Evolutionary conservation across 148 eudicot species (phyloP), one percentile per base, ranked within the genome.

Genomic region (Pharnaceum exiguum): DNA sequence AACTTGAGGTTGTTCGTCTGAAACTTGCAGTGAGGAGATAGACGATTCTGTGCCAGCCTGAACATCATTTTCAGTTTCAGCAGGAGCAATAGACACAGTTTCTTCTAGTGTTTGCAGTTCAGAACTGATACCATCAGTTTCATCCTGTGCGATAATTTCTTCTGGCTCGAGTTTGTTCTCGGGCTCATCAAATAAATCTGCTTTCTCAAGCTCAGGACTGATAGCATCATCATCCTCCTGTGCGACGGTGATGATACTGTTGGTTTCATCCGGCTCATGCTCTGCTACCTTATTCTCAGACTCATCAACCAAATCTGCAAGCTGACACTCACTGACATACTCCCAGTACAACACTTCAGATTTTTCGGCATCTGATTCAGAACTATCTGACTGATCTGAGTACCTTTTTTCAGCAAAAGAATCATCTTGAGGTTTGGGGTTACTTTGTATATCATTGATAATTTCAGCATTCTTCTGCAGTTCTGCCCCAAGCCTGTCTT

Each of bases 291-390:
- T 17, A 33, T 17, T 24, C 12, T 43, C 54, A 60, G 47, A 25
- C 16, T 52, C 60, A 53, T 60, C 46, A 11, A 17, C 3, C 22
- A 45, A 18, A n/a, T n/a, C n/a, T n/a, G n/a, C n/a, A n/a, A n/a
- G n/a, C n/a, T n/a, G n/a, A n/a, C n/a, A n/a, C n/a, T n/a, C n/a
- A n/a, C n/a, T n/a, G n/a, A n/a, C n/a, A n/a, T n/a, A n/a, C n/a
- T n/a, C n/a, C n/a, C n/a, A n/a, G n/a, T n/a, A n/a, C n/a, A n/a
- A n/a, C n/a, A n/a, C n/a, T n/a, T n/a, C 37, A 6, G 37, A 33
- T 32, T 30, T 26, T 57, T 75, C 62, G 44, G 69, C 70, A 51
- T 49, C 56, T 17, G 40, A 47, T 10, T 57, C 63, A 55, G 42
- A 68, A 16, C 61, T 58, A 7, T 9, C 57, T 29, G 48, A 49